Conservation (phyloP, 1,284 basidiomycete species). For the Cryptococcus wingfieldii region DNA sequence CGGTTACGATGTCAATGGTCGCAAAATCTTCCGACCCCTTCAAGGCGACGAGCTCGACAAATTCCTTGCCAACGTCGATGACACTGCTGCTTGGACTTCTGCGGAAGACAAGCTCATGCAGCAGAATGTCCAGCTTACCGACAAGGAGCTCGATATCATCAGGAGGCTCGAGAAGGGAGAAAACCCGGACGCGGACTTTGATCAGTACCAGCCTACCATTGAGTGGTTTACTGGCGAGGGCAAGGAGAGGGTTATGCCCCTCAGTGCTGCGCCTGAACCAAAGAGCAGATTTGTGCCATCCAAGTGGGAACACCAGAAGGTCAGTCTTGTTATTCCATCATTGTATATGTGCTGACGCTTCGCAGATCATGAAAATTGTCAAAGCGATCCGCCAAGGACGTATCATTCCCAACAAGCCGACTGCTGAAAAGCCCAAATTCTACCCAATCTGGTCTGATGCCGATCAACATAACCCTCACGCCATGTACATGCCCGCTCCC, state of each 20-base stretch:
- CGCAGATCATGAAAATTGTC: slow-evolving; percentile 97
- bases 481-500: slow-evolving; percentile 79
- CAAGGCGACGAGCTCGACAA: slow-evolving; percentile 96
- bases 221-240: slow-evolving; percentile 98
- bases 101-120: slow-evolving; percentile 88
- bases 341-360: not conserved
- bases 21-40: slow-evolving; percentile 88
- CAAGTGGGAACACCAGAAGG: slow-evolving; percentile 99
- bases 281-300: slow-evolving; percentile 95
- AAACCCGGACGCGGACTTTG: slow-evolving; percentile 82
- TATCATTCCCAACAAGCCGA: slow-evolving; percentile 83
- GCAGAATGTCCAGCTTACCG: slow-evolving; percentile 77
- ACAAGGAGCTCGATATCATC: slow-evolving; percentile 94
- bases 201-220: slow-evolving; percentile 87
- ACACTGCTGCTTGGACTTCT: slow-evolving; percentile 87
- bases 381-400: slow-evolving; percentile 94
- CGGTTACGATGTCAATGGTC: slow-evolving; percentile 94
- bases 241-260: slow-evolving; percentile 87
- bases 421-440: slow-evolving; percentile 68
- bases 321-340: slow-evolving; percentile 37
- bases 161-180: slow-evolving; percentile 82
- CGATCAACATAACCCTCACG: slow-evolving; percentile 68
- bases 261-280: slow-evolving; percentile 87
- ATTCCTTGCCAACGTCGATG: slow-evolving; percentile 90
- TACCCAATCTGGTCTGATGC: slow-evolving; percentile 82